Evolutionary conservation across 805 yeast genomes (phyloP), one percentile per base, ranked within the genome.

Genomic region (Myxozyma vanderwaltii): DNA sequence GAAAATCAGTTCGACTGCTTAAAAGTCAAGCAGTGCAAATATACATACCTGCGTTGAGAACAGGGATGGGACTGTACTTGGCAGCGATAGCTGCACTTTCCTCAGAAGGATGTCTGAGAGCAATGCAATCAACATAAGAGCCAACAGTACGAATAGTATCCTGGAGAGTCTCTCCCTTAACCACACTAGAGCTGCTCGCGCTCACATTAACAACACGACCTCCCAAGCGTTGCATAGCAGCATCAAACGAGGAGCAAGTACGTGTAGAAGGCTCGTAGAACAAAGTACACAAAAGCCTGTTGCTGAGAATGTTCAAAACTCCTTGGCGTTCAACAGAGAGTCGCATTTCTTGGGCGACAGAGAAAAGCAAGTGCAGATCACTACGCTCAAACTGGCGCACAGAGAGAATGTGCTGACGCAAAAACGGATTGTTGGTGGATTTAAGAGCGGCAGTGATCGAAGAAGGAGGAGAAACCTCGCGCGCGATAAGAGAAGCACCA

Each of bases 161-260:
- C 77, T 92, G 97, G 71, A 94, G 81, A 46, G 97, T 88, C 81
- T 94, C 99, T 67, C 99, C 99, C 81, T 94, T 94, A 79, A 90
- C 89, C 51, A 91, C 97, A 24, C 97, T 89, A n/a, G 98, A 91
- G 35, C 91, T 81, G 65, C 82, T 84, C 61, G 94, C 88, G 63
- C 88, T 81, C 65, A 94, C 88, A 56, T 95, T 82, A 67, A 95
- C 88, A 68, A 91, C 96, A 76, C 96, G 85, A 72, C 99, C 99
- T 75, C 99, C 99, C 69, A 94, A 81, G 79, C 99, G 88, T 81
- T 94, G 98, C 99, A 94, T 94, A 61, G 99, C 99, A 69, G 97
- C 97, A 74, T 94, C 96, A 74, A 95, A 95, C 1, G 98, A 94
- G 23, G 97, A 85, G 19, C 95, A 84, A 35, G 99, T 94, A 77